These are phyloP conservation scores for Evernia prunastri DNA, from an alignment of 495 filamentous ascomycete species.

Conservation along the genomic window DNA sequence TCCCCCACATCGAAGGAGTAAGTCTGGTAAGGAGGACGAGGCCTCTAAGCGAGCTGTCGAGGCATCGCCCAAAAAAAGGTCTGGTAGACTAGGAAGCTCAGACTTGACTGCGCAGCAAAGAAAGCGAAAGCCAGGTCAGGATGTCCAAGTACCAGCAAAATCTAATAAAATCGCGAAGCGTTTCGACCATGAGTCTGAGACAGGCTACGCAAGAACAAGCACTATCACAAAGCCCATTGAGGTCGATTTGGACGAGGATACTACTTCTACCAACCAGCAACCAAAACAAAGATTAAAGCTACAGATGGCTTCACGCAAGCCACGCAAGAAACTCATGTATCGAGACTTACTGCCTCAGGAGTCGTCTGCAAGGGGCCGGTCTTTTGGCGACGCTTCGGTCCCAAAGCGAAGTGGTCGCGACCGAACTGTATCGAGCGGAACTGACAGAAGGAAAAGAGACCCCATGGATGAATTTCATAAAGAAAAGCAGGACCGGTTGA, in stretches of 20 bases:
- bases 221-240: constrained; percentile 10
- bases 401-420: neutral
- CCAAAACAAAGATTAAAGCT: constrained; percentile 21
- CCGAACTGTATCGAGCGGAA: neutral
- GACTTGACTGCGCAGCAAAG: neutral
- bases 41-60: neutral
- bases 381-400: neutral
- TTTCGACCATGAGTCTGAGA: neutral
- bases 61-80: neutral
- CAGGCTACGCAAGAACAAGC: neutral
- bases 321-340: constrained; percentile 46
- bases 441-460: neutral
- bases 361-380: neutral
- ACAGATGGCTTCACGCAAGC: constrained; percentile 35
- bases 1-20: neutral
- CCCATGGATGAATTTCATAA: constrained; percentile 11
- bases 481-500: constrained; percentile 6
- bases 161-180: neutral
- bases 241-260: constrained; percentile 9
- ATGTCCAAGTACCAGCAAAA: neutral
- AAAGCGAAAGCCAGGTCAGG: neutral
- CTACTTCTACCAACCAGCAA: neutral
- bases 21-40: neutral
- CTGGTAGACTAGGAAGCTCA: neutral
- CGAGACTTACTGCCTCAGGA: constrained; percentile 35